Evolutionary conservation across 129 eudicot genomes (phyloP).

Genomic region (Solidago caesia): DNA sequence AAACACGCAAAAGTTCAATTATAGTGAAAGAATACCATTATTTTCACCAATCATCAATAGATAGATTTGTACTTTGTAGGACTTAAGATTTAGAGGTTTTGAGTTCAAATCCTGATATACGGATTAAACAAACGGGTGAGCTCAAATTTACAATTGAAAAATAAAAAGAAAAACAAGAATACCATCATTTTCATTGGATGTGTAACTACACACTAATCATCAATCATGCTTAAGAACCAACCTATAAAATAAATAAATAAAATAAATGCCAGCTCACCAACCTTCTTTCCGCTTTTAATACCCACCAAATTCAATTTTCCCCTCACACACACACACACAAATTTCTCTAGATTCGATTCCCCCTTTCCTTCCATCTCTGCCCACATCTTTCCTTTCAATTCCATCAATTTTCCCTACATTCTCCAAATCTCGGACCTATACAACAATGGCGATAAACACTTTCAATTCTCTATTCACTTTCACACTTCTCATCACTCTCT

Average conservation of each 20-base stretch:
- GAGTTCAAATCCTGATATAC: no score
- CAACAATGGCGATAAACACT: conserved; percentile 25
- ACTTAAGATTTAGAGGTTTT: no score
- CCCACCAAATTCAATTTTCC: conserved; percentile 10
- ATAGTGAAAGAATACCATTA: no score
- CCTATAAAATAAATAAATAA: neutral
- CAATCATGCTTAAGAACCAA: no score
- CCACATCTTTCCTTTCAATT: neutral
- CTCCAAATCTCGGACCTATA: neutral
- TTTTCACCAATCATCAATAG: no score
- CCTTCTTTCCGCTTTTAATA: conserved; percentile 19
- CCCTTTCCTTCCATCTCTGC: neutral
- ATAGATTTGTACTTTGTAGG: no score
- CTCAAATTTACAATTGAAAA: no score
- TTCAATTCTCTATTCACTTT: conserved; percentile 1
- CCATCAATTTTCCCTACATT: conserved; percentile 5
- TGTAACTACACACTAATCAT: no score
- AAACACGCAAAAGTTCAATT: no score
- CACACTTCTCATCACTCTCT: conserved; percentile 28
- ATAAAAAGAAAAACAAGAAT: no score
- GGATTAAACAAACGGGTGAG: no score
- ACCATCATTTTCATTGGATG: no score
- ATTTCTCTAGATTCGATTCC: conserved; percentile 8
- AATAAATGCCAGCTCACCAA: conserved; percentile 27
- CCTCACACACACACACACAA: neutral